These are phyloP conservation scores for Nelumbo lutea DNA, from an alignment of 164 flowering plant species.

Conservation along the genomic window DNA sequence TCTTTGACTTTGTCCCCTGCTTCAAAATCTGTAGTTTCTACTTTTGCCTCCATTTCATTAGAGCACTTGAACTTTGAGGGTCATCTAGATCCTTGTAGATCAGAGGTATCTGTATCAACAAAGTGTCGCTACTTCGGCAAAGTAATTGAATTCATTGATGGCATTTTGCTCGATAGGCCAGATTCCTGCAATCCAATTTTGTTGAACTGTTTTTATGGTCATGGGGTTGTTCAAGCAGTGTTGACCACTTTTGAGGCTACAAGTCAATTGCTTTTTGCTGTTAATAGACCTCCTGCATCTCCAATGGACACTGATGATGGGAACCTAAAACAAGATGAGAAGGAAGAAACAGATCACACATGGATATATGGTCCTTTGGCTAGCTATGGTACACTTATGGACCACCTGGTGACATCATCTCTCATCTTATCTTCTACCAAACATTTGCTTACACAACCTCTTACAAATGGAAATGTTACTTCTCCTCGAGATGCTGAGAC, in stretches of 20 bases:
- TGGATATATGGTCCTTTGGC: constrained; percentile 91
- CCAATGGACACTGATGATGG: constrained; percentile 96
- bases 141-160: constrained; percentile 79
- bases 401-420: constrained; percentile 88
- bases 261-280: constrained; percentile 79
- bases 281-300: constrained; percentile 69
- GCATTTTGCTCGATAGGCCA: constrained; percentile 69
- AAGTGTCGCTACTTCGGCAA: constrained; percentile 96
- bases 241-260: constrained; percentile 97
- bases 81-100: constrained; percentile 45
- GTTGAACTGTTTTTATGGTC: constrained; percentile 79
- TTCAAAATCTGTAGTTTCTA: constrained; percentile 71
- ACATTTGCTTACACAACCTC: constrained; percentile 77
- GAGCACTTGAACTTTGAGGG: constrained; percentile 80
- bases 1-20: constrained; percentile 58
- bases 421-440: constrained; percentile 70
- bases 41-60: constrained; percentile 55
- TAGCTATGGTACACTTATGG: constrained; percentile 86
- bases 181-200: constrained; percentile 85
- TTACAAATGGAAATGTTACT: constrained; percentile 51
- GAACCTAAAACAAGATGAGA: constrained; percentile 43
- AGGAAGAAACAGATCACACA: constrained; percentile 56
- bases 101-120: constrained; percentile 65
- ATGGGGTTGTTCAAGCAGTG: constrained; percentile 77
- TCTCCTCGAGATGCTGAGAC: constrained; percentile 88